Base-by-base conservation (phyloP, 2,329 filamentous ascomycete species). In the Diplodia intermedia region DNA sequence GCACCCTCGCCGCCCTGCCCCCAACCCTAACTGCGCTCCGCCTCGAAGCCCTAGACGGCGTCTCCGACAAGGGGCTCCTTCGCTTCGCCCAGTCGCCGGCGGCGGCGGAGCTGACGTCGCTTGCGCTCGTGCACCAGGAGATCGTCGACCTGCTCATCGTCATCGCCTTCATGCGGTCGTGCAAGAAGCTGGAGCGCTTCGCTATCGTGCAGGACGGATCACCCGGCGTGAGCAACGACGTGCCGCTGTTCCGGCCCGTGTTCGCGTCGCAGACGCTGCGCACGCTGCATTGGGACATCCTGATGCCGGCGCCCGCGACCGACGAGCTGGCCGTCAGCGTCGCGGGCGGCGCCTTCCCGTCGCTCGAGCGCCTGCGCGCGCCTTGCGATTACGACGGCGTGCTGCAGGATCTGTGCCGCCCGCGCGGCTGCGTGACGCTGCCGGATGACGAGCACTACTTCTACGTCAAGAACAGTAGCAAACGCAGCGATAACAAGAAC, bases 321-420 rank as follows among this genome's bases (percentile, higher is more conserved):
- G 82, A 84, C 5, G 86, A 90, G 56, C 82, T 93, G 8, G 87
- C 89, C 1, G 82, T 83, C 68, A 88, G 88, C 72, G 91, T 93
- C 71, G 78, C 78, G 5, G 83, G 85, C 1, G 80, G 81, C 4
- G 88, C 87, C 0, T 91, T 94, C 73, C 91, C 91, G 0, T 76
- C 79, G 0, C 82, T 94, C 11, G 81, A 80, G 11, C 80, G 75
- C 1, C 79, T 93, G 20, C 86, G 91, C 66, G 83, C 87, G 0
- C 91, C 90, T 1, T 87, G 87, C 68, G 91, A 94, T 71, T 86
- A 89, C 1, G 86, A 91, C 5, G 91, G 90, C 31, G 72, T 86
- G 8, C 87, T 93, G 70, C 91, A 94, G 78, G 79, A 82, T 1
- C 83, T 93, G 1, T 94, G 91, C 76, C 85, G 84, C 53, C 90